Evolutionary conservation across 2,329 filamentous ascomycete genomes (phyloP), one percentile per base, ranked within the genome.

Genomic region (Clonostachys byssicola): DNA sequence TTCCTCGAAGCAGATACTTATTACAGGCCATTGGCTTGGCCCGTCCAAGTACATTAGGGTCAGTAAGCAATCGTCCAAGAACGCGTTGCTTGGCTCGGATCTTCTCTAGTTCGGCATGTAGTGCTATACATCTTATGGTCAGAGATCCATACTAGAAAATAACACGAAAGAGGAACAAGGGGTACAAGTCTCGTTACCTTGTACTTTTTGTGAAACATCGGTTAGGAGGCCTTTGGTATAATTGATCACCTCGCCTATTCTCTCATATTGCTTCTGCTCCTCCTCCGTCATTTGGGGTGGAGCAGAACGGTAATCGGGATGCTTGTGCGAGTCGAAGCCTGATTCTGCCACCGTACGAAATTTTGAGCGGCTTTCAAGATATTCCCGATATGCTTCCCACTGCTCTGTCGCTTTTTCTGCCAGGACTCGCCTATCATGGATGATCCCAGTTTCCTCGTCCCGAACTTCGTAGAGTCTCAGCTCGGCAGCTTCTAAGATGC

Each of bases 1-100:
- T 68, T 23, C 78, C 78, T 35, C 77, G 73, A 5, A 82, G 67
- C 2, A 69, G 61, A 48, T 76, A 80, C 47, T 66, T 71, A 44
- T 74, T 70, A 57, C 68, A 70, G 4, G 54, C 58, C 60, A 73
- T 66, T 12, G 69, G 66, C 30, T 56, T 57, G 14, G 63, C 56
- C 5, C 67, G 60, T 16, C 60, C 63, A 38, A 55, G 51, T 49
- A 70, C 69, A 45, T 67, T 53, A 2, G 69, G 68, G 6, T 61
- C 55, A 4, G 70, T 71, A 13, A 72, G 56, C n/a, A 73, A 58
- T 35, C 47, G 60, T 18, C 67, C 64, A 7, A 73, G 52, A n/a
- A 65, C 64, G 40, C 65, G 58, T 40, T 70, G 65, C 45, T 63
- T 63, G n/a, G 58, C 54, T 40, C 57, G 53, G 41, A 70, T 56